Percentiles rank a stretch among this genome's conserved stretches.
phyloP scores from a whole-genome alignment of 192 early-diverging fungal genomes.

The Coemansia sp. region DNA sequence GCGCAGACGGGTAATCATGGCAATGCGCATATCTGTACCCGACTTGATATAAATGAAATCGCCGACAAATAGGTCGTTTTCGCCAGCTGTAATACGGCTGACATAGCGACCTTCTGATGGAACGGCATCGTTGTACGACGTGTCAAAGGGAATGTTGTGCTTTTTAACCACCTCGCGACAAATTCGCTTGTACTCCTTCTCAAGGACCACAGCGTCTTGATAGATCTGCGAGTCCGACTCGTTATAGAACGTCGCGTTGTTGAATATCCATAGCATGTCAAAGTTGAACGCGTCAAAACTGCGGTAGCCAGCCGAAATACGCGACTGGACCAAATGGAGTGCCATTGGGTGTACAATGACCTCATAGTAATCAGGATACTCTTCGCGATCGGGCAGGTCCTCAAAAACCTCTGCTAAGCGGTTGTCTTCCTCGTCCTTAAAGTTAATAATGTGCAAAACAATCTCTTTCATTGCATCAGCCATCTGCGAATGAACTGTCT shows the following conservation, averaged over 20 bases:
- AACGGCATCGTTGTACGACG: slow-evolving; percentile 34
- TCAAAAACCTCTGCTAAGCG: slow-evolving; percentile 75
- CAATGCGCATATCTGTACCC: slow-evolving; percentile 24
- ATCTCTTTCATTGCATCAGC: slow-evolving; percentile 43
- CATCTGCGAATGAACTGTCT: slow-evolving; percentile 38
- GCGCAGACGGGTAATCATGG: slow-evolving; percentile 45
- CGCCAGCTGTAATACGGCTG: slow-evolving; percentile 34
- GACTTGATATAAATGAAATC: slow-evolving; percentile 48
- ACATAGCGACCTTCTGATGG: slow-evolving; percentile 42
- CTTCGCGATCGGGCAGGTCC: slow-evolving; percentile 66
- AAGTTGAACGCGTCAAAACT: slow-evolving; percentile 67
- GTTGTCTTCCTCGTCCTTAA: slow-evolving; percentile 51
- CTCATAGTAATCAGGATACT: slow-evolving; percentile 91
- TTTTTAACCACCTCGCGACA: slow-evolving; percentile 31
- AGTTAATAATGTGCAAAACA: slow-evolving; percentile 23
- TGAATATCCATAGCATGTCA: slow-evolving; percentile 84
- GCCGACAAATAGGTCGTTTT: slow-evolving; percentile 42
- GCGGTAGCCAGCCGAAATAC: slow-evolving; percentile 64
- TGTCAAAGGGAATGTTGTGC: slow-evolving; percentile 46
- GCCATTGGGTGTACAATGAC: slow-evolving; percentile 81
- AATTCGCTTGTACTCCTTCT: slow-evolving; percentile 35
- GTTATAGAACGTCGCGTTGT: slow-evolving; percentile 92
- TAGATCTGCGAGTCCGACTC: slow-evolving; percentile 81
- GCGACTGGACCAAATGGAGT: slow-evolving; percentile 52
- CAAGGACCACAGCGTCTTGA: slow-evolving; percentile 61